Evolutionary conservation across 1,139 yeast species (phyloP).

Genomic region (Geotrichum fermentans): DNA sequence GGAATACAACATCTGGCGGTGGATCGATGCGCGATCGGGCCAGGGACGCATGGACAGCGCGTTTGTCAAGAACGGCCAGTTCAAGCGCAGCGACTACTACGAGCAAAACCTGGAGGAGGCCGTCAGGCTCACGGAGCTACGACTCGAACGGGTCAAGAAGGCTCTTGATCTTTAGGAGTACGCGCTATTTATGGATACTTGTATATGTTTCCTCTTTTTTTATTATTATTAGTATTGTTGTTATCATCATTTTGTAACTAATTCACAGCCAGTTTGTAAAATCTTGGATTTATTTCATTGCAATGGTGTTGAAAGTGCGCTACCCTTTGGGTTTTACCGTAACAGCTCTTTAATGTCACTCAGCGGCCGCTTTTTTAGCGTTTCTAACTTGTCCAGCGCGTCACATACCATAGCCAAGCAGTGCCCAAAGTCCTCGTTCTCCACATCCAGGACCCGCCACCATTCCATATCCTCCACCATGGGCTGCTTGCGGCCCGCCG

Average conservation of each 20-base stretch:
- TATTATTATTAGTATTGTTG: not conserved
- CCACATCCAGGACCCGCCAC: slow-evolving; percentile 35
- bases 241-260: no score
- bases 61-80: not conserved
- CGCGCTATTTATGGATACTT: not conserved
- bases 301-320: no score
- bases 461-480: slow-evolving; percentile 22
- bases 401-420: slow-evolving; percentile 22
- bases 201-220: not conserved
- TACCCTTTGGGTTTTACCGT: no score
- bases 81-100: slow-evolving; percentile 28
- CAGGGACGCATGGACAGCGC: not conserved
- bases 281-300: no score
- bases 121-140: slow-evolving; percentile 50
- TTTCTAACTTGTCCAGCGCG: not conserved
- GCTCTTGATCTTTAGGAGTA: slow-evolving; percentile 1
- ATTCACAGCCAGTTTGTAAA: no score
- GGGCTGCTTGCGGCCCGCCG: slow-evolving; percentile 19
- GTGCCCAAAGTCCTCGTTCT: slow-evolving; percentile 29
- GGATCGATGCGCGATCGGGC: slow-evolving; percentile 58
- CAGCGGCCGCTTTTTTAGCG: not conserved
- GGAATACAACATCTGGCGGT: slow-evolving; percentile 72
- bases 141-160: slow-evolving; percentile 42
- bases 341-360: no score
- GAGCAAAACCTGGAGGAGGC: slow-evolving; percentile 53